Evolutionary conservation across 225 moss, liverwort and hornwort species (phyloP).

Genomic region (Pleurozium schreberi): DNA sequence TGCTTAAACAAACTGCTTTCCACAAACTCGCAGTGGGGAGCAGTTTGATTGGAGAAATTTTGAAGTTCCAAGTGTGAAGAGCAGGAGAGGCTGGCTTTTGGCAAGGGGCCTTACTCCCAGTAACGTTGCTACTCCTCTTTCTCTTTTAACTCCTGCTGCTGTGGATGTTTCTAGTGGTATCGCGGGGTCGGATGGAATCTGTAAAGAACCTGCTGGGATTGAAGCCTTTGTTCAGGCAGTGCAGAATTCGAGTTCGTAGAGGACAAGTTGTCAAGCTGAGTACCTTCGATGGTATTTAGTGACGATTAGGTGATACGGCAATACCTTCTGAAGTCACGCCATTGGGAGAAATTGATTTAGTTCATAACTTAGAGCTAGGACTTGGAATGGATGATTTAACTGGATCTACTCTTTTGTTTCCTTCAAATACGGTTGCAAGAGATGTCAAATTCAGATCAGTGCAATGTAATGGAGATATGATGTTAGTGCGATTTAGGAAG

Average conservation of each 20-base stretch:
- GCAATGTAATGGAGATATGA: neutral
- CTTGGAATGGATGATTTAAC: neutral
- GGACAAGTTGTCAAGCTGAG: neutral
- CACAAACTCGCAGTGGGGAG: constrained; percentile 43
- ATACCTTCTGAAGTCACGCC: neutral
- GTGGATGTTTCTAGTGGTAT: constrained; percentile 96
- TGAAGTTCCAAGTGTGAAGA: constrained; percentile 40
- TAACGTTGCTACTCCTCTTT: constrained; percentile 65
- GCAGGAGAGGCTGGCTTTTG: constrained; percentile 69
- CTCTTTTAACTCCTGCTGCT: constrained; percentile 51
- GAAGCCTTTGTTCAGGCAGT: constrained; percentile 69
- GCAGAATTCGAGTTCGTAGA: neutral
- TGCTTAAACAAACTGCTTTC: neutral
- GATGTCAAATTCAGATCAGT: neutral
- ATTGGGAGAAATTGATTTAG: neutral
- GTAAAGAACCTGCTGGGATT: constrained; percentile 57
- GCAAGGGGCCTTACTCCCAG: constrained; percentile 71
- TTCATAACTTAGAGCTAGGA: neutral
- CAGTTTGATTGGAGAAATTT: constrained; percentile 71
- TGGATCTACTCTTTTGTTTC: neutral
- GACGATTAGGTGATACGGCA: neutral
- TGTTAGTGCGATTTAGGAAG: neutral
- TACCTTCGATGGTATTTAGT: neutral
- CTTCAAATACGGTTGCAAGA: neutral
- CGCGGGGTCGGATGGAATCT: constrained; percentile 57